Conservation (phyloP, 2,329 filamentous ascomycete genomes). For the Pseudogymnoascus sp. region DNA sequence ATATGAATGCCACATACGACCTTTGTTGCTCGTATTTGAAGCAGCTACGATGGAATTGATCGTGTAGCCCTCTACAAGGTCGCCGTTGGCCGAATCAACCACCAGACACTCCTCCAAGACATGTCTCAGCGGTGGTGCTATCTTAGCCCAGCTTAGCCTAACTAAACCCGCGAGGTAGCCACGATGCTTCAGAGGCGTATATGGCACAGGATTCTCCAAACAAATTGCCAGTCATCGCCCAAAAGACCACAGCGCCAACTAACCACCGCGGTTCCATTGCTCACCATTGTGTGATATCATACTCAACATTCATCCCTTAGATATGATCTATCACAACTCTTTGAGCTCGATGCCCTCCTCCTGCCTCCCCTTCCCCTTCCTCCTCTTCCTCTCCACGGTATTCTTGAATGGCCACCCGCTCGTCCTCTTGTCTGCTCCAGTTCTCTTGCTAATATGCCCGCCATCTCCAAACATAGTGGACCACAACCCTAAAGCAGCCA, state of each 20-base stretch:
- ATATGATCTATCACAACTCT: not conserved
- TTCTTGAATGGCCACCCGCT: slow-evolving; percentile 61
- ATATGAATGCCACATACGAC: slow-evolving; percentile 9
- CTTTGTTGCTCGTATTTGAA: not conserved
- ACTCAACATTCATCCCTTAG: not conserved
- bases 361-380: slow-evolving; percentile 5
- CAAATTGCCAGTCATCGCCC: not conserved
- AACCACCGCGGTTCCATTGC: not conserved
- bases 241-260: not conserved
- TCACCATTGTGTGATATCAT: not conserved
- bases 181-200: not conserved
- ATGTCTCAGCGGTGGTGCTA: not conserved
- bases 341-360: not conserved
- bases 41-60: not conserved
- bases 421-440: slow-evolving; percentile 60
- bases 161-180: not conserved
- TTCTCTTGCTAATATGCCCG: slow-evolving; percentile 53
- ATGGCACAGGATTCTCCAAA: not conserved
- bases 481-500: slow-evolving; percentile 55
- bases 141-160: not conserved
- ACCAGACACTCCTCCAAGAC: not conserved
- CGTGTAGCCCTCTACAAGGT: not conserved
- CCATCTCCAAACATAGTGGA: slow-evolving; percentile 42
- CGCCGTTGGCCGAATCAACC: not conserved
- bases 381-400: slow-evolving; percentile 34